Evolutionary conservation across 148 eudicot genomes (phyloP), one percentile per base, ranked within the genome.

Genomic region (Cornus suecica): DNA sequence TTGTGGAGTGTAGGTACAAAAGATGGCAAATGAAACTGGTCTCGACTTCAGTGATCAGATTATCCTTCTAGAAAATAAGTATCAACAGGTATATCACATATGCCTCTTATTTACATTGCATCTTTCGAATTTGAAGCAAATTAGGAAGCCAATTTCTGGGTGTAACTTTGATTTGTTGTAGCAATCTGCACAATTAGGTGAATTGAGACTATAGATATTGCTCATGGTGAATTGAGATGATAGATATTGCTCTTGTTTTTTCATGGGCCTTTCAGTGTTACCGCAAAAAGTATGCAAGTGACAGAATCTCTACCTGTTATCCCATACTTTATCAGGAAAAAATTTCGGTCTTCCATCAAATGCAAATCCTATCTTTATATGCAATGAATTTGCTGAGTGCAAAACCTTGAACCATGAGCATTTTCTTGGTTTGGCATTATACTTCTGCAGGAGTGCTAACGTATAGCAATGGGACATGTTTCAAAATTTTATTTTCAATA

Each of bases 21-120:
- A 86, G 82, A 92, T 89, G 94, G 96, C 96, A 0, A 90, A 88
- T 41, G 96, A 94, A 80, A 94, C 97, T 37, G 97, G 94, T 68
- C 82, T 94, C 71, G 97, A 94, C 80, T 90, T 92, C 86, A 91
- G 81, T 71, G 90, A 90, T 79, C 94, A 90, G 76, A 90, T 94
- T 69, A 79, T 85, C 37, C 72, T 82, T 24, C 83, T 92, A 34
- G 97, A 94, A 84, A 87, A 84, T 24, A 90, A 90, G 75, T 90
- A 92, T 78, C 90, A 92, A 64, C 81, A 94, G 97, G 97, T 93
- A 5, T 66, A 67, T 52, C 18, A 52, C 18, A 22, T 51, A 52
- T 48, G 27, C 28, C 37, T 24, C 66, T 13, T 5, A 20, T 26
- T 8, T 25, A 1, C 9, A 58, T 28, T 25, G 62, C 30, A 9